Base-by-base conservation (phyloP, 305 asterid species). In the Striga hermonthica region DNA sequence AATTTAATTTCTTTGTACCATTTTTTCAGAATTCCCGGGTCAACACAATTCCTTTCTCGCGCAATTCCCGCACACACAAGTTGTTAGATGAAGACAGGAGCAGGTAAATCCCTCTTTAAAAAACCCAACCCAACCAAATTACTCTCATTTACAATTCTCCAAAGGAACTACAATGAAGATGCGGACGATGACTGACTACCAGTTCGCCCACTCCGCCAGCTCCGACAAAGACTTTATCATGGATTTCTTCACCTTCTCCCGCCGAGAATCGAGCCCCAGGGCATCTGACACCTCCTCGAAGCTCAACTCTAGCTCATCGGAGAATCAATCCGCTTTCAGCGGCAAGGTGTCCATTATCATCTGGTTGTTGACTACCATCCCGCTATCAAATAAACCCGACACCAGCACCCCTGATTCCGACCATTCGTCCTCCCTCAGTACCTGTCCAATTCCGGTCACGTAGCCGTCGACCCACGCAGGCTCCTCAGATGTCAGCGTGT, bases 241-340 rank as follows among this genome's bases (percentile, higher is more conserved):
- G 80, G 90, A 89, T 70, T 76, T 86, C 84, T 66, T 84, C 13
- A 65, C 84, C 78, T 75, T 80, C 73, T 74, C 90, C 75, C 67
- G 75, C 35, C 89, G 75, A 37, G 83, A 86, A 80, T 84, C 93
- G n/a, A 86, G 86, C 8, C 87, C 87, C 41, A 89, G 52, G 2
- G 87, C 96, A 15, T 89, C 89, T 52, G 89, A 83, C 4, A 86
- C 89, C 71, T 89, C 96, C 22, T 82, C 95, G 67, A 89, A 76
- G 87, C 96, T 89, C 95, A 93, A 89, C 72, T n/a, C 96, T 95
- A 89, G 83, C 15, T 76, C 75, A 34, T 83, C 96, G 36, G 95
- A 86, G 31, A 81, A 84, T 68, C 95, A 83, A 75, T 84, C 93
- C 72, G 93, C 79, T 84, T 84, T 86, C 61, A 86, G 57, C 6